Evolutionary conservation across 2,329 filamentous ascomycete genomes (phyloP).

Genomic region (Myrmaecium sp.): DNA sequence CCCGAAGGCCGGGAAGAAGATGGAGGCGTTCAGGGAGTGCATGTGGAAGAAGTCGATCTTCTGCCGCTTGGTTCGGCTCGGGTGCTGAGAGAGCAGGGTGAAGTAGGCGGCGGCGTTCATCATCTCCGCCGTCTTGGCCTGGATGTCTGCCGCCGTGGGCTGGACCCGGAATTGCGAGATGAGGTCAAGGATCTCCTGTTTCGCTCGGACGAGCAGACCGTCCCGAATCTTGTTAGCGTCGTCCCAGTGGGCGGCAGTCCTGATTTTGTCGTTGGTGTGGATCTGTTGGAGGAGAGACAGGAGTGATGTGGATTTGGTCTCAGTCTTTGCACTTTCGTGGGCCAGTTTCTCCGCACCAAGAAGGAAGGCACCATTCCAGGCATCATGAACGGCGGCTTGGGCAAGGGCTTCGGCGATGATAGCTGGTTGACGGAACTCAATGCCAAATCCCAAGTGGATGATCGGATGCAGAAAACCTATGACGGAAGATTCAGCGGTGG

Average conservation of each 20-base stretch:
- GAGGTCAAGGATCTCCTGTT: slow-evolving; percentile 44
- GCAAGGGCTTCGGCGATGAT: slow-evolving; percentile 68
- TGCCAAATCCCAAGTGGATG: slow-evolving; percentile 70
- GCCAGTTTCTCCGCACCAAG: slow-evolving; percentile 33
- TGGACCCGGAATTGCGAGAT: slow-evolving; percentile 38
- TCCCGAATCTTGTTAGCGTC: slow-evolving; percentile 51
- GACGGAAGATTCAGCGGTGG: slow-evolving; percentile 1
- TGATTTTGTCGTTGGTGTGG: slow-evolving; percentile 38
- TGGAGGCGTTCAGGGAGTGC: slow-evolving; percentile 60
- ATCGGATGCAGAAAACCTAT: slow-evolving; percentile 58
- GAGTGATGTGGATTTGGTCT: no score
- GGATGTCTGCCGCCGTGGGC: slow-evolving; percentile 35
- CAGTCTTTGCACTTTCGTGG: slow-evolving; percentile 12
- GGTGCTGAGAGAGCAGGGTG: slow-evolving; percentile 44
- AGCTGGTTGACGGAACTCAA: slow-evolving; percentile 69
- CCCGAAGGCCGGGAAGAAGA: slow-evolving; percentile 53
- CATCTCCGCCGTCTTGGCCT: slow-evolving; percentile 47
- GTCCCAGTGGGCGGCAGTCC: slow-evolving; percentile 30
- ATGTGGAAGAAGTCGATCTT: slow-evolving; percentile 77
- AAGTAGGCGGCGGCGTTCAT: slow-evolving; percentile 45
- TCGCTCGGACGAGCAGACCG: slow-evolving; percentile 47
- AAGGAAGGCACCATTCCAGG: slow-evolving; percentile 39
- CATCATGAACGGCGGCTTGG: slow-evolving; percentile 53
- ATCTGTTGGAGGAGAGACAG: slow-evolving; percentile 46
- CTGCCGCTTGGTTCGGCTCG: slow-evolving; percentile 43